Evolutionary conservation across 768 basidiomycete genomes (phyloP), one percentile per base, ranked within the genome.

Genomic region (Exidia glandulosa): DNA sequence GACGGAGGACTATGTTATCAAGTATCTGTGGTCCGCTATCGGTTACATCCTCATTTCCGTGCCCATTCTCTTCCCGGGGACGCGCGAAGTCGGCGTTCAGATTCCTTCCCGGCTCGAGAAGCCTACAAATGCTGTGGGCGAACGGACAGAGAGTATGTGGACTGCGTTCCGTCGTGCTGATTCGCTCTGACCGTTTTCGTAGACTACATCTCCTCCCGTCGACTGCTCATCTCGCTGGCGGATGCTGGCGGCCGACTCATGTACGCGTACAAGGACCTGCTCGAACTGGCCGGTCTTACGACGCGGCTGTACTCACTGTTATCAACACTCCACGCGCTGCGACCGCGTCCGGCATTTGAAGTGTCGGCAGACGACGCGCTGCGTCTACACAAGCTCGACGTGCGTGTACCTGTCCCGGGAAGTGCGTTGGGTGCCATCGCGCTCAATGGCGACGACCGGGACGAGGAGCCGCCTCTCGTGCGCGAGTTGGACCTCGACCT

Each of bases 1-100:
- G 94, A 96, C 90, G 0, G 94, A 96, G 68, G 94, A 96, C 74
- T 94, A 91, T 65, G 88, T 96, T 23, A 93, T 96, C 77, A 96
- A 96, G 71, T 97, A 96, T 70, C 74, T 90, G 9, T 96, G 93
- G 94, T 92, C 89, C 10, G 94, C 94, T 1, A 86, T 85, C 3
- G 95, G 95, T 0, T 98, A 97, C 70, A 81, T 79, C 3, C 79
- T 97, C 25, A 97, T 98, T 67, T 90, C 93, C 7, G 86, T 97
- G 1, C 95, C 94, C 0, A 79, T 95, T 23, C 75, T 95, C 37
- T 84, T 89, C 66, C 88, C 86, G 0, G 77, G 84, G 19, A 76
- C 72, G 14, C 75, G 76, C 27, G 75, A 73, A 9, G 63, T 70
- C 9, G 66, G 62, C 27, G 55, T 68, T 12, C 68, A 66, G 50